Evolutionary conservation across 106 monocot genomes (phyloP).

Genomic region (Apostasia shenzhenica): DNA sequence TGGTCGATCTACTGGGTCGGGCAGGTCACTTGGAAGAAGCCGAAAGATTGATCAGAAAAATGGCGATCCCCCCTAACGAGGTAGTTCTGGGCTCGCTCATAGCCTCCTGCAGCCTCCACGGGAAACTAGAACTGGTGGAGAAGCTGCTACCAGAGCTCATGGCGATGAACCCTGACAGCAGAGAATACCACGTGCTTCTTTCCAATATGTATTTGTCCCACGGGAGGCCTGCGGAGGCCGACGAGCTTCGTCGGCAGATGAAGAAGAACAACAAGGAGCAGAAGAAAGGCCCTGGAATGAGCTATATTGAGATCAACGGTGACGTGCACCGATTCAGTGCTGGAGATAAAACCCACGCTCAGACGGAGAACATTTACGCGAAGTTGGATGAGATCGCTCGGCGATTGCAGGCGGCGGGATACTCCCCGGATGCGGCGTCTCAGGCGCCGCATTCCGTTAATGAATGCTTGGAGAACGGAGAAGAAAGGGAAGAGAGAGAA

Average conservation of each 20-base stretch:
- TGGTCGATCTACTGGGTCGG: constrained; percentile 69
- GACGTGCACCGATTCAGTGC: constrained; percentile 46
- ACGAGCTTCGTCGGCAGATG: constrained; percentile 22
- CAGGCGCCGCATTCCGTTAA: constrained; percentile 16
- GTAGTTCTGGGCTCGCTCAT: constrained; percentile 70
- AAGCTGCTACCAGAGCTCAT: constrained; percentile 34
- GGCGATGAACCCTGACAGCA: constrained; percentile 26
- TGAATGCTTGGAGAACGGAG: constrained; percentile 11
- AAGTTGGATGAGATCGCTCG: constrained; percentile 39
- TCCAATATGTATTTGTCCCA: constrained; percentile 35
- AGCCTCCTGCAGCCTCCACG: constrained; percentile 47
- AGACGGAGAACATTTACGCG: constrained; percentile 26
- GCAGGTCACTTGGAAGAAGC: constrained; percentile 56
- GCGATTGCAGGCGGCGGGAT: constrained; percentile 33
- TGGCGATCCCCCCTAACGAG: constrained; percentile 56
- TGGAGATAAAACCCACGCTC: constrained; percentile 53
- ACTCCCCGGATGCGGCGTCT: constrained; percentile 17
- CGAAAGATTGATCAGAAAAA: constrained; percentile 35
- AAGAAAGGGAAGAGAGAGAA: constrained; percentile 39
- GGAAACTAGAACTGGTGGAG: constrained; percentile 30
- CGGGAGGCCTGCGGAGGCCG: constrained; percentile 31
- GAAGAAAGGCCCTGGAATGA: constrained; percentile 45
- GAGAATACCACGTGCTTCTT: constrained; percentile 42
- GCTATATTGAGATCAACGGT: constrained; percentile 48
- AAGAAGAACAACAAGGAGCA: constrained; percentile 15